Base-by-base conservation (phyloP, 2,329 filamentous ascomycete species). In the Fusarium luffae region DNA sequence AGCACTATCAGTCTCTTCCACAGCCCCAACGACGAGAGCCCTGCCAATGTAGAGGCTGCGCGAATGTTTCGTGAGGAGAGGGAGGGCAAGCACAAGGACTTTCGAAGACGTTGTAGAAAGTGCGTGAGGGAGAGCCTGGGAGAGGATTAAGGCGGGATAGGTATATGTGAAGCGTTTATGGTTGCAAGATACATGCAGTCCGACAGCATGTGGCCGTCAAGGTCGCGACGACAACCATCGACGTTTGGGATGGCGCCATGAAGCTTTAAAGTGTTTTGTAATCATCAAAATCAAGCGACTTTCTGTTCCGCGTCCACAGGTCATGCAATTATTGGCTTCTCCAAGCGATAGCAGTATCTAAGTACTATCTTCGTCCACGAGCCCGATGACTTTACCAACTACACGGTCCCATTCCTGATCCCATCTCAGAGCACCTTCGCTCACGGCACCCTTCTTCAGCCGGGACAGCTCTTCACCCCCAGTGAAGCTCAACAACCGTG, bases 21-120 rank as follows among this genome's bases (percentile, higher is more conserved):
- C 69, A 92, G 92, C 76, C 96, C 96, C 50, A 99, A 99, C 79
- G 93, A 97, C 77, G 96, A 98, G 85, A 95, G 92, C 74, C 93
- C 96, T 0, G 96, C 96, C 51, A 98, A 99, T 78, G 89, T 98
- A 28, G 95, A 98, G 83, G 96, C 96, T 5, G 96, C 95, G 13
- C 88, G 92, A 65, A 82, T 98, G 83, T 92, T 96, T 87, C 88
- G 96, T 54, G 93, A 96, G 76, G 93, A 97, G 76, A 81, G 83
- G 61, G 85, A 86, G 67, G 86, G 86, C 16, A 82, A 81, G 49
- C 81, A 82, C 63, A 88, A 85, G 77, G 93, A 94, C 52, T 99
- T 97, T 77, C 88, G 93, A 81, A 91, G 87, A 81, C 85, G 88
- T 66, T 94, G 94, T 63, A 85, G 94, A 76, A 89, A 88, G 77